Base-by-base conservation (phyloP, 176 grass and related monocot genomes). In the Paspalum vaginatum region DNA sequence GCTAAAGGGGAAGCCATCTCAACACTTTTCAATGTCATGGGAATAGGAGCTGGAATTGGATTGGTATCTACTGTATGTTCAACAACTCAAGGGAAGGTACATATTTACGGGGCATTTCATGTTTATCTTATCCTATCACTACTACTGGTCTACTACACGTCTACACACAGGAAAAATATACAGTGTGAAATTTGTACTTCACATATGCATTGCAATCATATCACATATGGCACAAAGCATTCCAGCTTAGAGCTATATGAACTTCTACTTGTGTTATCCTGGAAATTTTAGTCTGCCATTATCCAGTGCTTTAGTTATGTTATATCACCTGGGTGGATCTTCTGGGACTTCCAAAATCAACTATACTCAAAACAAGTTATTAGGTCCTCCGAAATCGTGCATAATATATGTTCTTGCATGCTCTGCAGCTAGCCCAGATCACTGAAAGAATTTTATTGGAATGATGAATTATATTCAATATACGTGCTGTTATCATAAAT, bases 1-100 rank as follows among this genome's bases (percentile, higher is more conserved):
- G 93, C 97, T 52, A 95, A 96, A 93, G 93, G 96, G 48, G 96
- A 99, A 80, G 90, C 96, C 49, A 99, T 99, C 65, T 96, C 97
- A 71, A 99, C 97, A 79, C 86, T 99, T 84, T 95, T 82, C 57
- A 95, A 93, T 85, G 90, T 99, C 38, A 84, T 93, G 83, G 97
- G 88, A 15, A 86, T 99, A 41, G 93, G 90, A 83, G 92, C 79
- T 47, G 93, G 93, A 72, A 93, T 96, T 91, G 88, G 90, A 59
- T 84, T 99, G 75, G 91, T 93, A 74, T 99, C 97, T 75, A 95
- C 93, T 68, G 72, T 99, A 43, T 95, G 92, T 59, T 93, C 93
- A 70, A 84, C 93, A 81, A 99, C 90, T 68, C 93, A 99, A 82
- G 93, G 91, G 57, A 99, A 99, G 93, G 97, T 95, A 88, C 40